Evolutionary conservation across 306 rosid genomes (phyloP).

Genomic region (Vigna nakashimae): DNA sequence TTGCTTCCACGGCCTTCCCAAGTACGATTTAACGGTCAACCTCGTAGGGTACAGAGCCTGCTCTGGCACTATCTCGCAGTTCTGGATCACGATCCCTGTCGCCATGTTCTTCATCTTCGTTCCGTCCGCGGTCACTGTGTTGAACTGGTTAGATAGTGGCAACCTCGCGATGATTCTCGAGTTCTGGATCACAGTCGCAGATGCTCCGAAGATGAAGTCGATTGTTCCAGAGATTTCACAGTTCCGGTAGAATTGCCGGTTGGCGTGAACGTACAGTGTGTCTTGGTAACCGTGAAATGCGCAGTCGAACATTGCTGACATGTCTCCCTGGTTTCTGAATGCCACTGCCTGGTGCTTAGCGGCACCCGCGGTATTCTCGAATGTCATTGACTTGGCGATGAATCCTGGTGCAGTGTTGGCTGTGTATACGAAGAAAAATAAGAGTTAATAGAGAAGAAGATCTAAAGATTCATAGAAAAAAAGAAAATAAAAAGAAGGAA

Average conservation of each 20-base stretch:
- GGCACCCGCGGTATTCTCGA: slow-evolving; percentile 73
- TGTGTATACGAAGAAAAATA: background rate
- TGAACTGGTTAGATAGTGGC: slow-evolving; percentile 57
- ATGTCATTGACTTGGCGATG: slow-evolving; percentile 66
- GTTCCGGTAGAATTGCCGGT: slow-evolving; percentile 80
- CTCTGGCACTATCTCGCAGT: slow-evolving; percentile 69
- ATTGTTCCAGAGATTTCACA: slow-evolving; percentile 80
- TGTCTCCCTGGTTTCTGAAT: slow-evolving; percentile 66
- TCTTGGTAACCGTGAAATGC: slow-evolving; percentile 71
- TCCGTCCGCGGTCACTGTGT: slow-evolving; percentile 75
- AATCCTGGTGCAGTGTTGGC: slow-evolving; percentile 56
- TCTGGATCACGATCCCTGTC: slow-evolving; percentile 67
- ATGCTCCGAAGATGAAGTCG: slow-evolving; percentile 76
- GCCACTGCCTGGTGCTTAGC: slow-evolving; percentile 79
- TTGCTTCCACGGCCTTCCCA: slow-evolving; percentile 82
- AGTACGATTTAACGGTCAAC: slow-evolving; percentile 48
- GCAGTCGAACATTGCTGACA: slow-evolving; percentile 63
- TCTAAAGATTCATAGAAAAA: too few species aligned
- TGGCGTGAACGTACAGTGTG: slow-evolving; percentile 62
- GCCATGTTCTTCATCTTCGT: slow-evolving; percentile 37
- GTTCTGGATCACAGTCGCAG: slow-evolving; percentile 61
- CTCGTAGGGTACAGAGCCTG: slow-evolving; percentile 41
- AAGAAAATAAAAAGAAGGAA: too few species aligned
- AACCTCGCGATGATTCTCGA: slow-evolving; percentile 55
- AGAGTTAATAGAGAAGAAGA: too few species aligned